Conservation (phyloP, 768 basidiomycete genomes). For the Nidularia sp. region DNA sequence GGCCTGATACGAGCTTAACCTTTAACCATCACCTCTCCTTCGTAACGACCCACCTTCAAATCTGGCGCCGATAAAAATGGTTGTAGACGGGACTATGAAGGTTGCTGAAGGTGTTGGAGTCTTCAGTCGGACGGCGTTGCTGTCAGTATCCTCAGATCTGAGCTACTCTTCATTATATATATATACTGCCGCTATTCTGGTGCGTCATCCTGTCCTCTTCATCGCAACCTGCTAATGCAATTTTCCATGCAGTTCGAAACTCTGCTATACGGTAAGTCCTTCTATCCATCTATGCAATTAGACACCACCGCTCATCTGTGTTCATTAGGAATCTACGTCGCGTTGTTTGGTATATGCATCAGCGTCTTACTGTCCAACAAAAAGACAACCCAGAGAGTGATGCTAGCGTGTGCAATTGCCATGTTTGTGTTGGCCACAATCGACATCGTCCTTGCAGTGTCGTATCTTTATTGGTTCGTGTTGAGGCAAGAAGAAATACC, state of each 20-base stretch:
- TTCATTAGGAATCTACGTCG: slow-evolving; percentile 18
- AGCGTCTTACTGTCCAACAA: slow-evolving; percentile 19
- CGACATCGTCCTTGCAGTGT: slow-evolving; percentile 23
- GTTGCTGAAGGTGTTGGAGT: neutral
- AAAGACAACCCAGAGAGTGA: slow-evolving; percentile 16
- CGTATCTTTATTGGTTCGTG: slow-evolving; percentile 21
- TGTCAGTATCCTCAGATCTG: neutral
- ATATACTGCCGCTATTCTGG: slow-evolving; percentile 19
- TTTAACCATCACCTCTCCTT: neutral
- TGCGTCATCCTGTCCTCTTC: slow-evolving; percentile 2
- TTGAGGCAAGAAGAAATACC: slow-evolving; percentile 18
- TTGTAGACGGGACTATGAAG: neutral
- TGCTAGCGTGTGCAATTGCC: slow-evolving; percentile 18
- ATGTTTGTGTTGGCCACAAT: slow-evolving; percentile 23
- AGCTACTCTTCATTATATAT: slow-evolving; percentile 16
- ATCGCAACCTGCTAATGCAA: neutral
- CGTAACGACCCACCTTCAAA: neutral
- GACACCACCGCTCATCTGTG: too few relatives aligned
- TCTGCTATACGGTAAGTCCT: slow-evolving; percentile 17
- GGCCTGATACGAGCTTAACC: neutral
- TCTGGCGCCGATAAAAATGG: neutral
- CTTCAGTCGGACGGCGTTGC: too few relatives aligned
- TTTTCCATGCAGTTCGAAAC: slow-evolving; percentile 13
- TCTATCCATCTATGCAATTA: too few relatives aligned
- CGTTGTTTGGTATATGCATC: slow-evolving; percentile 22